Evolutionary conservation across 192 early-diverging fungal genomes (phyloP), one percentile per base, ranked within the genome.

Genomic region (Chytriomyces sp.): DNA sequence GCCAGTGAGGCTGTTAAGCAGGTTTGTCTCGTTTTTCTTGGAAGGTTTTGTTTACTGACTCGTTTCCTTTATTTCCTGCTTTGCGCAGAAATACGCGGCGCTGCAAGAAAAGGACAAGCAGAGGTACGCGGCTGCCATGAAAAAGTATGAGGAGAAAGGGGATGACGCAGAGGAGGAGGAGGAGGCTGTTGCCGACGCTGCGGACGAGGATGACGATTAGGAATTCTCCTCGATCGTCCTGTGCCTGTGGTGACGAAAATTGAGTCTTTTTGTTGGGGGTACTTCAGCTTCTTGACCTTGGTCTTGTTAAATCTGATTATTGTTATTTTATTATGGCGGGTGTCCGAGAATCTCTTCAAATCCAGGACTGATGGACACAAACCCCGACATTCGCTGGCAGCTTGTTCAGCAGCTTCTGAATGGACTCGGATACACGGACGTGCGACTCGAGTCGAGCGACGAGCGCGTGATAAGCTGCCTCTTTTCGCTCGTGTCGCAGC

Each of bases 1-100:
- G 74, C 87, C 74, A 66, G 52, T 57, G 84, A 81, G 2, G 54
- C 59, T 26, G 85, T 84, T 37, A 91, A 89, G 85, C 59, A 61
- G 59, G 75, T 73, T 25, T 64, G 58, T 19, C 19, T 60, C 39
- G 14, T 12, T 0, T 70, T 33, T 37, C 17, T 4, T 1, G 70
- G 10, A 17, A 25, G 39, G 17, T 0, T 8, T 72, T 59, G 41
- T 52, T 10, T 17, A 28, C 3, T 38, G 1, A 62, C 36, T 37
- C 2, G 1, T 17, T 55, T 60, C 38, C 6, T 38, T 25, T 26
- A 4, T 49, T 49, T 49, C 61, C 7, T 26, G 33, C 22, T 67
- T 14, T 19, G 25, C 56, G 4, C 72, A 84, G 82, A 39, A 59
- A 52, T 84, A 78, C 65, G 32, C 67, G 7, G 75, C 75, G 19